phyloP scores from a whole-genome alignment of 192 early-diverging fungal species.

The Umbelopsis sp. region DNA sequence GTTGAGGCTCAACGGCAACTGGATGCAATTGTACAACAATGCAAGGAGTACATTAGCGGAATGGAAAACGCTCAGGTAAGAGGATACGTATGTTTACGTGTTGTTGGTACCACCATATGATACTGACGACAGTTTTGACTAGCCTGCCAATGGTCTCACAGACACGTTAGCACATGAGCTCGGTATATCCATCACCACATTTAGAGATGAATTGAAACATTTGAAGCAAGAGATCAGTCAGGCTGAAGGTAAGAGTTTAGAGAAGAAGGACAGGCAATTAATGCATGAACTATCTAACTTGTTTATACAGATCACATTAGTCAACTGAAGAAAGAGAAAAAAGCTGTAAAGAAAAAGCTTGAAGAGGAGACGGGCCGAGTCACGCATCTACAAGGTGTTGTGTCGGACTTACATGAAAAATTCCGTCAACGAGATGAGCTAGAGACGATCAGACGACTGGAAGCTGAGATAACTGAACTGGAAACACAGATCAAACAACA shows the following conservation, averaged over 20 bases:
- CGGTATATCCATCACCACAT: conserved; percentile 4
- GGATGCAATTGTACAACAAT: conserved; percentile 25
- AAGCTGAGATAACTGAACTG: conserved; percentile 23
- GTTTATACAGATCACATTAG: neutral
- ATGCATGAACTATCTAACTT: neutral
- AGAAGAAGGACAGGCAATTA: neutral
- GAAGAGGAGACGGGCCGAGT: conserved; percentile 2
- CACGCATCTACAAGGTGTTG: neutral
- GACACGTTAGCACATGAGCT: conserved; percentile 2
- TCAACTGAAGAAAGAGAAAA: conserved; percentile 5
- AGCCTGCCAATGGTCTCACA: neutral
- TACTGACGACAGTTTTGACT: neutral
- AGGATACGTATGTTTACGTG: neutral
- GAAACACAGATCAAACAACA: conserved; percentile 20
- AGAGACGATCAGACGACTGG: conserved; percentile 15
- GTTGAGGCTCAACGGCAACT: neutral
- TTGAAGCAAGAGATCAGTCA: neutral
- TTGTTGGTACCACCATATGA: neutral
- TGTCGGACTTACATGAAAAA: conserved; percentile 10
- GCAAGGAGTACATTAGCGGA: conserved; percentile 22
- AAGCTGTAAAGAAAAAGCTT: conserved; percentile 21
- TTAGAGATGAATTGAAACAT: conserved; percentile 3
- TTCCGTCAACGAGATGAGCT: conserved; percentile 4
- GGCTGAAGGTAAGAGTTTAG: neutral
- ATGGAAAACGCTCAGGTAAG: neutral